Evolutionary conservation across 768 basidiomycete species (phyloP), one percentile per base, ranked within the genome.

Genomic region (Pleurotus sapidus): DNA sequence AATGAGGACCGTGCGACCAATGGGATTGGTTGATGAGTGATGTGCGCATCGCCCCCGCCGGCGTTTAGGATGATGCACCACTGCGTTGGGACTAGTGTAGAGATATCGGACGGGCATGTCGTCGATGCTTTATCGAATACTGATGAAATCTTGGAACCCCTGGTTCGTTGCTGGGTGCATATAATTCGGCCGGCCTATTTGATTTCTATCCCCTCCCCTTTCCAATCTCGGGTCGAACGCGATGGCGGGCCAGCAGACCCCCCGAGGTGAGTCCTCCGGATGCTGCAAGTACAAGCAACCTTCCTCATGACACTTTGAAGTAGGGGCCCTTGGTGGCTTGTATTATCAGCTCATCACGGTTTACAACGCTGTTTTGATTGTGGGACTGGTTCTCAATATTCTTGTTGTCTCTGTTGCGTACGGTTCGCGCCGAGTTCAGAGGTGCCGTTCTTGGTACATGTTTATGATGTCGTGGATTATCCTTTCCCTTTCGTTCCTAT

Each of bases 391-490:
- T 37, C 50, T 53, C 37, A 53, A 53, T 27, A 23, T 53, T 39
- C n/a, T 40, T 18, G 40, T 53, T 39, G 12, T 53, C 15, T 40
- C 40, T 40, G 38, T 53, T 40, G 50, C 38, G 24, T 53, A 39
- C 18, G n/a, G 42, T 38, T 53, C 50, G 30, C 23, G 27, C 12
- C 23, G 23, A 20, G 37, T 53, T 23, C 50, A 53, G 17, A 27
- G 50, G 17, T 53, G 27, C 38, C 37, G 40, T 15, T 34, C 47
- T n/a, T 57, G 56, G 56, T 57, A 46, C 25, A 49, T 46, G 30
- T 48, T 57, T 24, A 57, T 57, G 6, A 48, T 57, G 25, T 46
- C 46, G 12, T 57, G 56, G 56, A 57, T 57, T 7, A 18, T 57
- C 18, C 47, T 47, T 42, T 57, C 47, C 39, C 18, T 57, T 12